phyloP scores from a whole-genome alignment of 495 filamentous ascomycete species.

The Penicillium herquei region DNA sequence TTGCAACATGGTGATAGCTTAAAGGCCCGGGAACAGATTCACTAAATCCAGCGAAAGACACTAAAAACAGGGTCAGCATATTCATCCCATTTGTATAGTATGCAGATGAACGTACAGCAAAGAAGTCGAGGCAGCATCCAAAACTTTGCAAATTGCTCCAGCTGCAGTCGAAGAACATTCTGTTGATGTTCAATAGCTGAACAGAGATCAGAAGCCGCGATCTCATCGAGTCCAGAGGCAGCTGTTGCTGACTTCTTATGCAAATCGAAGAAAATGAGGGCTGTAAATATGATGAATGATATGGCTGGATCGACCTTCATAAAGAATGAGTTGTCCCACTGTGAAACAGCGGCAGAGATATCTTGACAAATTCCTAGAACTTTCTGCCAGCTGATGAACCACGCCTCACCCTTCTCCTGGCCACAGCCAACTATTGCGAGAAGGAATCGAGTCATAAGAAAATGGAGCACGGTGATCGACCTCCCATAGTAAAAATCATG shows the following conservation, averaged over 20 bases:
- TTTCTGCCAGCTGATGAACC: slow-evolving; percentile 16
- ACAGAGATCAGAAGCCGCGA: background rate
- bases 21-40: slow-evolving; percentile 10
- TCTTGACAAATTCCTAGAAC: slow-evolving; percentile 18
- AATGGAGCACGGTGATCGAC: slow-evolving; percentile 16
- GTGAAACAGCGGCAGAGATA: slow-evolving; percentile 11
- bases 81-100: background rate
- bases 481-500: slow-evolving; percentile 15
- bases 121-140: slow-evolving; percentile 20
- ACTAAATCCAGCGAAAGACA: slow-evolving; percentile 17
- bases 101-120: slow-evolving; percentile 9
- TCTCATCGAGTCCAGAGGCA: no score
- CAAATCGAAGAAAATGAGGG: slow-evolving; percentile 17
- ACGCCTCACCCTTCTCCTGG: slow-evolving; percentile 6
- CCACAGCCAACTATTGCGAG: slow-evolving; percentile 4
- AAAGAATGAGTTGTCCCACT: slow-evolving; percentile 21
- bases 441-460: slow-evolving; percentile 13
- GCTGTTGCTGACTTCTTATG: slow-evolving; percentile 12
- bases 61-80: background rate
- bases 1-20: slow-evolving; percentile 2
- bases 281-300: slow-evolving; percentile 15
- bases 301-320: slow-evolving; percentile 22
- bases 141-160: slow-evolving; percentile 13
- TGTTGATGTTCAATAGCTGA: slow-evolving; percentile 10
- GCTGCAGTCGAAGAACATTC: slow-evolving; percentile 13